Conservation (phyloP, 2,329 filamentous ascomycete genomes). For the Penicillium nordicum region DNA sequence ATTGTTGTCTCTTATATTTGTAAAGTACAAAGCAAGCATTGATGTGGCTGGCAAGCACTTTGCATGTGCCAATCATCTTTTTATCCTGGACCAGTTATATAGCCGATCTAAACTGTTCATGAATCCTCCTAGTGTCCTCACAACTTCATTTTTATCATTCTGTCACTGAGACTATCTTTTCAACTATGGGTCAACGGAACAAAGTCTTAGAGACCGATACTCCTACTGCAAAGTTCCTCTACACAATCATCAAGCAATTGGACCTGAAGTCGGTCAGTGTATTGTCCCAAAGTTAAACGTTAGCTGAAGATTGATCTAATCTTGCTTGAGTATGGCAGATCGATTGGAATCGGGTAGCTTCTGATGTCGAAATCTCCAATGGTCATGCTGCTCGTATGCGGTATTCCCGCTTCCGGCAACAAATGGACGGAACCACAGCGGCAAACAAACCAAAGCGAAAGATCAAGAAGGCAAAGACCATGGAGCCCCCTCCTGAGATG, state of each 20-base stretch:
- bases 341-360: slow-evolving; percentile 53
- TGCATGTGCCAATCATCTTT: background rate
- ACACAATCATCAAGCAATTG: slow-evolving; percentile 54
- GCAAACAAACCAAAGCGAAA: slow-evolving; percentile 27
- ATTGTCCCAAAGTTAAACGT: background rate
- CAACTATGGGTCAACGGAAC: slow-evolving; percentile 36
- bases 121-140: background rate
- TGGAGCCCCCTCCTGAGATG: slow-evolving; percentile 14
- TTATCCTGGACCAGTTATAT: background rate
- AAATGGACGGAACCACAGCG: slow-evolving; percentile 48
- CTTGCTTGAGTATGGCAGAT: slow-evolving; percentile 35
- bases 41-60: background rate
- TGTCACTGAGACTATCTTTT: background rate
- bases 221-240: slow-evolving; percentile 52
- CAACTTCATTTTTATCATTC: background rate
- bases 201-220: slow-evolving; percentile 49
- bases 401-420: slow-evolving; percentile 52
- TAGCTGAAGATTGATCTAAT: background rate
- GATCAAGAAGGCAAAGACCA: slow-evolving; percentile 20
- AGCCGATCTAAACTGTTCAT: background rate
- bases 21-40: background rate
- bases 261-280: slow-evolving; percentile 47
- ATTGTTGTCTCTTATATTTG: background rate
- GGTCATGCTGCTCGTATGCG: slow-evolving; percentile 58
- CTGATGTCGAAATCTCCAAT: slow-evolving; percentile 51